These are phyloP conservation scores for Dioscorea alata DNA, from an alignment of 106 monocot genomes.

Conservation along the genomic window DNA sequence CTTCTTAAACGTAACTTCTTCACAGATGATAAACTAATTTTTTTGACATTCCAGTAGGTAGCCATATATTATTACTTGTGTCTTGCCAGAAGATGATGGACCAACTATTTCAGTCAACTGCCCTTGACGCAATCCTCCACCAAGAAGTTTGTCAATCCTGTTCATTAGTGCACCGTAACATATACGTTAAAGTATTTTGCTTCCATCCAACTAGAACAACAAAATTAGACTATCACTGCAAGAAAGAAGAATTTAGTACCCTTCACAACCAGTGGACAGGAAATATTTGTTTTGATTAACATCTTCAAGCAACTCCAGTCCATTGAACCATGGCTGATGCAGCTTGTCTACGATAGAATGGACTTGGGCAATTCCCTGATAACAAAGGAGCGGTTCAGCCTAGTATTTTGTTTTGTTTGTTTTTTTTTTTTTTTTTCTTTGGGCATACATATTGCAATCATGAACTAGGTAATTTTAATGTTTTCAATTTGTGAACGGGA, in stretches of 20 bases:
- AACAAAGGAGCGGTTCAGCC: neutral
- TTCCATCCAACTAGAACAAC: neutral
- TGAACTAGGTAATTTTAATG: neutral
- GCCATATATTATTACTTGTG: slow-evolving; percentile 48
- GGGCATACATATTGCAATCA: neutral
- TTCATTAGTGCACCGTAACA: slow-evolving; percentile 6
- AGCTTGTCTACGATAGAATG: slow-evolving; percentile 14
- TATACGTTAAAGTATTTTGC: neutral
- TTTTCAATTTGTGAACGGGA: neutral
- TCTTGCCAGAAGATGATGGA: slow-evolving; percentile 90
- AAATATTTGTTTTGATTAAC: slow-evolving; percentile 44
- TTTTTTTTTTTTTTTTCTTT: neutral
- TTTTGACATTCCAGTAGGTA: too few relatives aligned
- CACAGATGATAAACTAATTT: too few relatives aligned
- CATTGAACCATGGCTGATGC: slow-evolving; percentile 53
- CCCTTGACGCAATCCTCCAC: slow-evolving; percentile 77
- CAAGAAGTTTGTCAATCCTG: slow-evolving; percentile 78
- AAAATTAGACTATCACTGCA: neutral
- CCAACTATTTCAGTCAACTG: slow-evolving; percentile 80
- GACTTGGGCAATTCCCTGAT: slow-evolving; percentile 31
- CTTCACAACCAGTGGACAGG: slow-evolving; percentile 69
- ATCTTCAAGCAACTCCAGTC: slow-evolving; percentile 61
- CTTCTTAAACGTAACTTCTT: neutral
- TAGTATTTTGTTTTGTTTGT: too few relatives aligned
- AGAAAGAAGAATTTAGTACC: slow-evolving; percentile 33